A percentile compares a stretch with the other conserved stretches of the same genome.
These are phyloP conservation scores for Kodamaea plutei DNA, from an alignment of 1,139 yeast species.

Conservation along the genomic window DNA sequence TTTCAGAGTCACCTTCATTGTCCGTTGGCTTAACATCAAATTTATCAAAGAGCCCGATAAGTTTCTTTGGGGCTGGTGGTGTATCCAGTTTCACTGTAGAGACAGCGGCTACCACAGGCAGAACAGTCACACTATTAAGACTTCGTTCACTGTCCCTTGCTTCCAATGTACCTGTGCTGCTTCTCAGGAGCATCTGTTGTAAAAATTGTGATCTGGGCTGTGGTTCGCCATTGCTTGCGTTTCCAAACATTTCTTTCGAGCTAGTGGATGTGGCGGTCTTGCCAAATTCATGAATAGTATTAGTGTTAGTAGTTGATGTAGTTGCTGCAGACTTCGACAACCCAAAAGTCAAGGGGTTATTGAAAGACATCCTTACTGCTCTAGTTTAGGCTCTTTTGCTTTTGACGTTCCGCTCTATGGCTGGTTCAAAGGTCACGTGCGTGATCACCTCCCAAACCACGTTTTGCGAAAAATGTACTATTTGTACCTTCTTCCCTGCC, in stretches of 20 bases:
- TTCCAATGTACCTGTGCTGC: slow-evolving; percentile 4
- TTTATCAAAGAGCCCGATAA: slow-evolving; percentile 39
- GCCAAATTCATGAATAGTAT: slow-evolving; percentile 18
- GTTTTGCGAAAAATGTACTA: too few species aligned
- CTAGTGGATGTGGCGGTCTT: background rate
- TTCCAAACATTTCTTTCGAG: background rate
- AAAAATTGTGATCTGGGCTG: slow-evolving; percentile 18
- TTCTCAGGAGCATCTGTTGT: slow-evolving; percentile 17
- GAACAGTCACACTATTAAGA: too few species aligned
- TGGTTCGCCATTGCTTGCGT: background rate
- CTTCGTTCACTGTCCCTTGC: background rate
- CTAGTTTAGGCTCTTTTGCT: too few species aligned
- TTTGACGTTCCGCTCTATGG: too few species aligned
- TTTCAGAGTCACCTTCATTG: slow-evolving; percentile 6
- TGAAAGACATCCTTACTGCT: slow-evolving; percentile 32
- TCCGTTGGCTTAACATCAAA: slow-evolving; percentile 23
- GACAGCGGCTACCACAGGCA: slow-evolving; percentile 1
- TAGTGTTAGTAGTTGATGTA: slow-evolving; percentile 37
- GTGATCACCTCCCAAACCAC: too few species aligned
- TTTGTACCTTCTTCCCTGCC: too few species aligned
- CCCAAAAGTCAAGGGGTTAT: slow-evolving; percentile 34
- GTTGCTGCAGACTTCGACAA: slow-evolving; percentile 42
- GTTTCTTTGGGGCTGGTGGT: slow-evolving; percentile 14
- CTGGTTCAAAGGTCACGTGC: too few species aligned
- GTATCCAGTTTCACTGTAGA: slow-evolving; percentile 1